Base-by-base conservation (phyloP, 2,329 filamentous ascomycete species). In the Botryotinia convoluta region DNA sequence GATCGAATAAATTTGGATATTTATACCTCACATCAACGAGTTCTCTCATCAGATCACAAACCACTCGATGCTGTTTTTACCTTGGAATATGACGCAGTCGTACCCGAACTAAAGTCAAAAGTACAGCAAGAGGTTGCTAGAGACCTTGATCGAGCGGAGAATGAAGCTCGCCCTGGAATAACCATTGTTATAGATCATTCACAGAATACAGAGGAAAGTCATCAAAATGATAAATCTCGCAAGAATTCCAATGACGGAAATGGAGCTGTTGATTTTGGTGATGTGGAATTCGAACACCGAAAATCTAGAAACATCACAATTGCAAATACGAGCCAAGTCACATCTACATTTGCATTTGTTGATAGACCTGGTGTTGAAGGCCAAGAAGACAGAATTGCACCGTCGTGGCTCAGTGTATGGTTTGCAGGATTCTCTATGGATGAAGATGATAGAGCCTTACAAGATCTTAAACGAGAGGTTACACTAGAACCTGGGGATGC, bases 11-110 rank as follows among this genome's bases (percentile, higher is more conserved):
- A 82, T 39, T 82, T 90, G 48, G 87, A 90, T 72, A 82, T 92
- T 73, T 99, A 99, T 81, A 90, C 91, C 0, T 95, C 95, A 0
- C 93, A 98, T 79, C 96, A 98, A 81, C 88, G 92, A 29, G 91
- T 99, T 37, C 88, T 93, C 26, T 97, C 95, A 0, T 98, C 95
- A 0, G 96, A 99, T 78, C 96, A 99, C 83, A 99, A 99, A 81
- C 97, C 96, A 0, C 84, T 99, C 2, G 89, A 91, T 74, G 93
- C 94, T 0, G 85, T 95, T 0, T 98, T 98, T 80, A 91, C 89
- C 0, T 83, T 99, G 12, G 91, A 92, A 62, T 98, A 96, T 80
- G 93, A 98, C 75, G 92, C 93, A 0, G 93, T 97, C 1, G 90
- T 97, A 0, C 92, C 94, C 0, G 91, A 95, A 42, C 84, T 97